Conservation (phyloP, 495 filamentous ascomycete species). For the Tuber indicum region DNA sequence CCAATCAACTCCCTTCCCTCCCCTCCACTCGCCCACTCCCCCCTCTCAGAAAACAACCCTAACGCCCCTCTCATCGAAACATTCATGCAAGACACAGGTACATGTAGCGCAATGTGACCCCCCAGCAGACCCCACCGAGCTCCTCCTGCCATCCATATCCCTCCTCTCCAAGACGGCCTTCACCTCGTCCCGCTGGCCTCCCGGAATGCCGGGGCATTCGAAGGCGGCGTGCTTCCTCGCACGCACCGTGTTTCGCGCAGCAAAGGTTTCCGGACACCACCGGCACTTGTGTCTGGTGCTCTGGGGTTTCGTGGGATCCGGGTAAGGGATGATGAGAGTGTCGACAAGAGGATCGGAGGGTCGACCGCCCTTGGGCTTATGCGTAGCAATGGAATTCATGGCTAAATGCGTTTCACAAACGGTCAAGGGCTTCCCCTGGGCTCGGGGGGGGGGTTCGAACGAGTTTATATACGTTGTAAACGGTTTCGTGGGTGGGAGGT, state of each 20-base stretch:
- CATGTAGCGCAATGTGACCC: slow-evolving; percentile 2
- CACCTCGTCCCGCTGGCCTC: neutral
- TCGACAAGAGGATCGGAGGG: slow-evolving; percentile 1
- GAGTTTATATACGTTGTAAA: slow-evolving; percentile 5
- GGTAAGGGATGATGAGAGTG: neutral
- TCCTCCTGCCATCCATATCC: slow-evolving; percentile 3
- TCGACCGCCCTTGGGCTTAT: neutral
- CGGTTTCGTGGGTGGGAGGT: neutral
- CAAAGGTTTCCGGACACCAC: neutral
- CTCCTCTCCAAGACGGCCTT: neutral
- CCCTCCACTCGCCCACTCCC: neutral
- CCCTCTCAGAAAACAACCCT: slow-evolving; percentile 1
- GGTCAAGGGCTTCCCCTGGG: neutral
- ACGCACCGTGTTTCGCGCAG: neutral
- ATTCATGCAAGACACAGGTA: neutral
- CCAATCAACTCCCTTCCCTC: neutral
- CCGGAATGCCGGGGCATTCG: neutral
- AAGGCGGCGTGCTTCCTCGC: neutral
- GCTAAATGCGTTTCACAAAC: neutral
- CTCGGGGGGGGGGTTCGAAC: neutral
- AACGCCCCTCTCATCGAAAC: slow-evolving; percentile 1
- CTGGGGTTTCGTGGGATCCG: neutral
- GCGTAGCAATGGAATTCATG: neutral
- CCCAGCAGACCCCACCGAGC: slow-evolving; percentile 1
- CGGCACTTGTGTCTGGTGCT: neutral